These are phyloP conservation scores for Podosphaera fusca DNA, from an alignment of 2,329 filamentous ascomycete species.

Conservation along the genomic window DNA sequence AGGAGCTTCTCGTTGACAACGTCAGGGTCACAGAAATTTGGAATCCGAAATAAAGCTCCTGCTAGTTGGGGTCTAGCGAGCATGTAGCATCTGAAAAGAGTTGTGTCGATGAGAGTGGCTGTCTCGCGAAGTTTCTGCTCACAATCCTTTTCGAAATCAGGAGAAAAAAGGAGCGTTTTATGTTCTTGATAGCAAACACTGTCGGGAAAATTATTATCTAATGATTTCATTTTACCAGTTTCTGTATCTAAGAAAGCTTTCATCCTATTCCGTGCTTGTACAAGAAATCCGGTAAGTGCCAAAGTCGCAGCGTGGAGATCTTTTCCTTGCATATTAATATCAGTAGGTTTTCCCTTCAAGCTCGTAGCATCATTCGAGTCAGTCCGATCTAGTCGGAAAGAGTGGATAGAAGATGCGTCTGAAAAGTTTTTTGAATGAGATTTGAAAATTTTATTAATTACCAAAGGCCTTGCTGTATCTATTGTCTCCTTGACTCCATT, in stretches of 20 bases:
- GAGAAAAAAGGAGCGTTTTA: constrained; percentile 25
- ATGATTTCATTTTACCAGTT: constrained; percentile 35
- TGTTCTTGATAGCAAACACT: constrained; percentile 19
- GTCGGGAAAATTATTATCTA: constrained; percentile 10
- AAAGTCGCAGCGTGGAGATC: constrained; percentile 63
- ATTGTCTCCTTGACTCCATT: constrained; percentile 3
- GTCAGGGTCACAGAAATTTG: constrained; percentile 90
- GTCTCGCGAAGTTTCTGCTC: constrained; percentile 50
- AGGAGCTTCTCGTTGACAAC: constrained; percentile 86
- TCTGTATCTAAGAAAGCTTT: constrained; percentile 38
- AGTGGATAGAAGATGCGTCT: constrained; percentile 32
- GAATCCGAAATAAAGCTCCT: constrained; percentile 75
- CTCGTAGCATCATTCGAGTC: constrained; percentile 32
- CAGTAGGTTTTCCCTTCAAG: constrained; percentile 24
- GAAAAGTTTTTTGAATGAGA: constrained; percentile 17
- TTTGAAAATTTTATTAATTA: constrained; percentile 20
- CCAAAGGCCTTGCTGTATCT: constrained; percentile 16
- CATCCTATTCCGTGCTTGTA: constrained; percentile 51
- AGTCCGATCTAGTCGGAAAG: constrained; percentile 25
- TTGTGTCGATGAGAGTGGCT: constrained; percentile 76
- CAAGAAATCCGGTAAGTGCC: constrained; percentile 70
- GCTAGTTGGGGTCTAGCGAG: constrained; percentile 67
- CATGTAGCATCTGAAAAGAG: constrained; percentile 88
- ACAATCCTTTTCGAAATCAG: constrained; percentile 28
- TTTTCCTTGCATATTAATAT: constrained; percentile 46